Evolutionary conservation across 345 rosid species (phyloP), one percentile per base, ranked within the genome.

Genomic region (Ailanthus altissimus): DNA sequence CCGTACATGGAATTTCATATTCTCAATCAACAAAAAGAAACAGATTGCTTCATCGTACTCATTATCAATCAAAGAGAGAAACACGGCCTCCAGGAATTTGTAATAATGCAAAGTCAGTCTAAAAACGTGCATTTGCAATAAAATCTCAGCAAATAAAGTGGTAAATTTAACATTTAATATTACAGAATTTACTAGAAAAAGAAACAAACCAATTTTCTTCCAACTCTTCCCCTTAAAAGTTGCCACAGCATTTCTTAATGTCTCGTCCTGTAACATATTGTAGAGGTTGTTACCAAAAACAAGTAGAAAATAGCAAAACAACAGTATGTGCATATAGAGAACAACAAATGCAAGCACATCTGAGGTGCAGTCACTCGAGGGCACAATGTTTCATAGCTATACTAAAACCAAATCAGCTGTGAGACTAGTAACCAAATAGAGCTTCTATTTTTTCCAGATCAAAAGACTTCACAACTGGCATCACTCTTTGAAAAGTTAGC

Each of bases 191-290:
- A 62, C 18, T 28, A 74, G 76, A 54, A 64, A n/a, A 75, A 73
- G 79, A 78, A 50, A 54, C 65, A 51, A 69, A 88, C 99, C 99
- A 71, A 93, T 91, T 84, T 88, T 93, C 84, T 92, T 96, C 98
- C 98, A 93, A 82, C 86, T 88, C 85, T 92, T 96, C 78, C 94
- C 98, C 56, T 88, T 91, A 76, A 62, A 88, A 51, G 79, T 81
- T 63, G 86, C 85, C 79, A 93, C 97, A 60, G 99, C 99, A 77
- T 65, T 86, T 82, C 92, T 86, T 83, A 93, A 83, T 59, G 90
- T 92, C 85, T 93, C 97, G 82, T 96, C 98, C 99, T 93, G 92
- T 50, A 84, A 28, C 50, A 40, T 28, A 66, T 74, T 23, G 50
- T 60, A 45, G 18, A 45, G 6, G 23, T 28, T 46, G 58, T 69